Base-by-base conservation (phyloP, 257 asterid species). In the Fraxinus excelsior region DNA sequence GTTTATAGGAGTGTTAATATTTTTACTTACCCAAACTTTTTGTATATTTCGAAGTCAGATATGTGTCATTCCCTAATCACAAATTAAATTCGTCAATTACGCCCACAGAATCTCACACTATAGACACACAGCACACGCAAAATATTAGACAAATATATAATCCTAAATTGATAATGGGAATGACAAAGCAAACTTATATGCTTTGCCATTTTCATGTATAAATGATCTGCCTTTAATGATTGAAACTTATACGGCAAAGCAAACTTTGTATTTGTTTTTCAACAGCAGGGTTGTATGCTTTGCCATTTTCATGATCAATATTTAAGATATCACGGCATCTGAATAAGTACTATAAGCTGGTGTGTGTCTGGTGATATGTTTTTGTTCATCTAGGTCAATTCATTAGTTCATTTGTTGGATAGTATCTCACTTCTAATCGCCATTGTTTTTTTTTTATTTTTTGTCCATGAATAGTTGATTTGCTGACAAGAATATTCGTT, bases 21-120 rank as follows among this genome's bases (percentile, higher is more conserved):
- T 31, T 53, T 31, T 75, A 51, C 5, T 28, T 18, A 2, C 49
- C n/a, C n/a, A 29, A 62, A 40, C 29, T 26, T 80, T 76, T 26
- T 84, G 88, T 72, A 37, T 65, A 76, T 76, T 76, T 70, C 85
- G 51, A 74, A n/a, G 31, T 58, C 13, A 21, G 66, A 23, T 51
- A 51, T 6, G 25, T 51, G 2, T 51, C 62, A 16, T 58, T 21
- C 29, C 29, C 26, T 58, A 14, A 14, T 58, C 66, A 58, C 14
- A 9, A 40, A 40, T 19, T 28, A 49, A 18, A 9, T 44, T 14
- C 13, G 0, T 13, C 32, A 44, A 9, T 44, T 44, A 44, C 53
- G 12, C 53, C 53, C 18, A 35, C 38, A 35, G 38, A 35, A 31
- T 29, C 31, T 29, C 31, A 1, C 31, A 29, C 31, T 29, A 2